A percentile compares a stretch with the other conserved stretches of the same genome.
Conservation (phyloP, 179 eudicot species). For the Sideroxylon spinosum region DNA sequence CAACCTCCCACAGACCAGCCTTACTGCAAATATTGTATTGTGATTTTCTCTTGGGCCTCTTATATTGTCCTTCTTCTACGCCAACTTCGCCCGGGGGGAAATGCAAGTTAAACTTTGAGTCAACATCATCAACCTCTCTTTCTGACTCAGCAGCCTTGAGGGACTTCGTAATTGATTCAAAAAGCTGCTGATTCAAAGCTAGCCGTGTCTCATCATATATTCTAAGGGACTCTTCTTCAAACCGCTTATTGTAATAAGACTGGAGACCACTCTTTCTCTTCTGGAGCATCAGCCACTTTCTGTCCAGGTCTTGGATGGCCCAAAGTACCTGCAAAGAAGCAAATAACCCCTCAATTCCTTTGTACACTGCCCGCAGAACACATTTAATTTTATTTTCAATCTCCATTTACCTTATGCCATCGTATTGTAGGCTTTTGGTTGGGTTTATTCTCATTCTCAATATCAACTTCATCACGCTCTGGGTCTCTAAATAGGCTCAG, state of each 20-base stretch:
- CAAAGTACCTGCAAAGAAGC: conserved; percentile 65
- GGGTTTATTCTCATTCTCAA: conserved; percentile 29
- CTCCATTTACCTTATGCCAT: conserved; percentile 68
- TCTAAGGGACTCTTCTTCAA: conserved; percentile 81
- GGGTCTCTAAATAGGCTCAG: conserved; percentile 58
- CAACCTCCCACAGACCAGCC: conserved; percentile 97
- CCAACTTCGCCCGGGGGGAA: conserved; percentile 95
- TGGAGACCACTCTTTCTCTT: conserved; percentile 87
- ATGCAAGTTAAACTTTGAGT: conserved; percentile 83
- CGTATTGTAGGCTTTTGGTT: conserved; percentile 44
- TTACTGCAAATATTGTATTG: conserved; percentile 71
- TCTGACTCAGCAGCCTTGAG: conserved; percentile 82
- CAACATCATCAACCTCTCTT: conserved; percentile 96
- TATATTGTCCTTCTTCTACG: conserved; percentile 74
- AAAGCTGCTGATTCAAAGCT: conserved; percentile 60
- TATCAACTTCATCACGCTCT: conserved; percentile 34
- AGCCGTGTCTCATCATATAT: conserved; percentile 84
- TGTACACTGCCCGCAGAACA: no score
- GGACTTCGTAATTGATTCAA: conserved; percentile 68
- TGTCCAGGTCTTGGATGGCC: conserved; percentile 84
- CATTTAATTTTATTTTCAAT: neutral
- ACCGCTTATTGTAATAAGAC: conserved; percentile 77
- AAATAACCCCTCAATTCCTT: conserved; percentile 11
- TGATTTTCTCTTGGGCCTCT: conserved; percentile 89
- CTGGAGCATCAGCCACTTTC: conserved; percentile 91